phyloP scores from a whole-genome alignment of 1,284 basidiomycete species.

The Pterulicium gracile region DNA sequence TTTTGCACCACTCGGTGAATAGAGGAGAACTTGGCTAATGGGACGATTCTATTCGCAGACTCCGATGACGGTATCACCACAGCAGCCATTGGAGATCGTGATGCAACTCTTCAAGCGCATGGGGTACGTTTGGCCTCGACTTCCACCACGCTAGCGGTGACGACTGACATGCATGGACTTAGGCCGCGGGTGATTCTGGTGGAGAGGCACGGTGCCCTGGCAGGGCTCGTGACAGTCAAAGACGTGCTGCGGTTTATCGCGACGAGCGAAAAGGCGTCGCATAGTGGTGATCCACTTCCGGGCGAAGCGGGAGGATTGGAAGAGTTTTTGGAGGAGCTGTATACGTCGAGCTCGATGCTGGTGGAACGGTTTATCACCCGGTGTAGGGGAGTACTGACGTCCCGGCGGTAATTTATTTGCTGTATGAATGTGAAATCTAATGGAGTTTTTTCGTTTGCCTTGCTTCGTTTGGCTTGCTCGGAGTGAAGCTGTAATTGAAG shows the following conservation, averaged over 20 bases:
- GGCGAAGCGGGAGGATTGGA: constrained; percentile 41
- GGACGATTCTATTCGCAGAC: constrained; percentile 48
- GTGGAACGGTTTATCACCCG: constrained; percentile 26
- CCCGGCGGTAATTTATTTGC: no score
- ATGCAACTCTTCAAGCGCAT: constrained; percentile 94
- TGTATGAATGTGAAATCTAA: no score
- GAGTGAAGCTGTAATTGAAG: no score
- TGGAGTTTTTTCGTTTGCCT: no score
- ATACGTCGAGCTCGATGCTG: constrained; percentile 39
- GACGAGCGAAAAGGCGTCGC: constrained; percentile 21
- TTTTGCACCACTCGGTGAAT: neutral
- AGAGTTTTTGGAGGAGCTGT: constrained; percentile 48
- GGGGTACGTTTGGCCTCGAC: constrained; percentile 74
- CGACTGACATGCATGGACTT: constrained; percentile 7
- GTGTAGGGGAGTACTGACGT: constrained; percentile 27
- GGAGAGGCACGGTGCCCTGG: constrained; percentile 25
- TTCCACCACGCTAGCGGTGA: neutral
- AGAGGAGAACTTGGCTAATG: constrained; percentile 6
- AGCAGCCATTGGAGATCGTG: constrained; percentile 89
- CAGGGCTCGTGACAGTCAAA: constrained; percentile 1
- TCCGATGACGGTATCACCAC: constrained; percentile 87
- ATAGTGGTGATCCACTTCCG: no score
- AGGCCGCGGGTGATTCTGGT: constrained; percentile 88
- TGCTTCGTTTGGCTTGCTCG: no score
- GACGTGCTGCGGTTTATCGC: constrained; percentile 2